Evolutionary conservation across 2,329 filamentous ascomycete genomes (phyloP).

Genomic region (Diaporthe humulicola): DNA sequence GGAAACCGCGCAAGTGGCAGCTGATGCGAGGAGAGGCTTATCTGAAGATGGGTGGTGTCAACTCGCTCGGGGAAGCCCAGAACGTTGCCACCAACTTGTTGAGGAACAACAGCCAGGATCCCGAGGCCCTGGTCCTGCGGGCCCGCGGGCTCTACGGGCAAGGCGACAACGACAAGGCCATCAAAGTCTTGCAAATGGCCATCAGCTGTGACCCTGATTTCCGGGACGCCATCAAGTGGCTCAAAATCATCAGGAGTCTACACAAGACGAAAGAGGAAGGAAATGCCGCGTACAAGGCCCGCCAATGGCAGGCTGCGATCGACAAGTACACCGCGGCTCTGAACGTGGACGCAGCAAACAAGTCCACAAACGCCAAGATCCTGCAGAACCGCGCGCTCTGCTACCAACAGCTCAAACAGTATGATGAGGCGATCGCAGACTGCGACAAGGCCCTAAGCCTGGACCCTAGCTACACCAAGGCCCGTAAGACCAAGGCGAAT

Average conservation of each 20-base stretch:
- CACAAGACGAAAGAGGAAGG: constrained; percentile 95
- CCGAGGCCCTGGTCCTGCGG: constrained; percentile 91
- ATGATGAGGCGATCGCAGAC: constrained; percentile 84
- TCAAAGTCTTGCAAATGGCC: constrained; percentile 92
- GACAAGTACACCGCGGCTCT: constrained; percentile 88
- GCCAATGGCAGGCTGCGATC: constrained; percentile 83
- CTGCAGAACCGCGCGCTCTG: constrained; percentile 93
- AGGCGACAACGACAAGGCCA: constrained; percentile 94
- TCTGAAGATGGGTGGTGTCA: constrained; percentile 90
- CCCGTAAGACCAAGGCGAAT: constrained; percentile 93
- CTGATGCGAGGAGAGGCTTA: constrained; percentile 93
- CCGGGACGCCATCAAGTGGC: constrained; percentile 87
- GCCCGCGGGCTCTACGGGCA: constrained; percentile 90
- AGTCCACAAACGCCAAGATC: constrained; percentile 93
- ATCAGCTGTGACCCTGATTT: constrained; percentile 93
- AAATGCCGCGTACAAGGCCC: constrained; percentile 89
- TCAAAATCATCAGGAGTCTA: constrained; percentile 91
- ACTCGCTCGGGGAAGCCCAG: constrained; percentile 91
- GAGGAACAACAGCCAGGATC: constrained; percentile 89
- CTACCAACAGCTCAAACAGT: constrained; percentile 86
- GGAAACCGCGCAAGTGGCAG: constrained; percentile 92
- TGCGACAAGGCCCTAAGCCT: constrained; percentile 87
- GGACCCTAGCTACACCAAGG: constrained; percentile 89
- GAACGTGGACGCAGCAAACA: constrained; percentile 88
- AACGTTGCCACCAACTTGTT: constrained; percentile 91